These are phyloP conservation scores for Zygoascus hellenicus DNA, from an alignment of 1,139 yeast species.

Conservation along the genomic window DNA sequence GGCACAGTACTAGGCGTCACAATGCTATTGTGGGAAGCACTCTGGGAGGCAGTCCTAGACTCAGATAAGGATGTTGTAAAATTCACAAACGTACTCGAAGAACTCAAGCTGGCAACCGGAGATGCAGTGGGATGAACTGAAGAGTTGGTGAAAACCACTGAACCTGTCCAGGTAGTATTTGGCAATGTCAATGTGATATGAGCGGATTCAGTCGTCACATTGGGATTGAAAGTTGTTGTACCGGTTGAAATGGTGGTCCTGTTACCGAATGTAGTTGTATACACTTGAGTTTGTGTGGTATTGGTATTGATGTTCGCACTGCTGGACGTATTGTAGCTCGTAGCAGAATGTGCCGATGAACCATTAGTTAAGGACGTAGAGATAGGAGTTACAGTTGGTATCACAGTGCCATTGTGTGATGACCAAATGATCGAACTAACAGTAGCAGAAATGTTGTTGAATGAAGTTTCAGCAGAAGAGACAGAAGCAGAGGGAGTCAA, in stretches of 20 bases:
- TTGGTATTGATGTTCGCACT: neutral
- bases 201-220: conserved; percentile 1
- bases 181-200: neutral
- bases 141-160: conserved; percentile 5
- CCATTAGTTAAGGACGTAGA: too few relatives aligned
- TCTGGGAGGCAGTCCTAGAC: neutral
- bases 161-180: conserved; percentile 1
- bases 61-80: neutral
- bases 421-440: neutral
- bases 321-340: neutral
- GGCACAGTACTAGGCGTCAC: too few relatives aligned
- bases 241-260: neutral
- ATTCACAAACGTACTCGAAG: neutral
- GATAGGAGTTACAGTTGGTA: too few relatives aligned
- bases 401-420: too few relatives aligned
- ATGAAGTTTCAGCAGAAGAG: neutral
- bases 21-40: too few relatives aligned
- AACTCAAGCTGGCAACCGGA: neutral
- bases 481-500: neutral
- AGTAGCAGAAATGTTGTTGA: neutral
- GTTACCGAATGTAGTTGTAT: neutral
- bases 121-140: conserved; percentile 7
- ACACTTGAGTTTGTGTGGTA: conserved; percentile 1
- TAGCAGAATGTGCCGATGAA: neutral
- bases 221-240: conserved; percentile 1